Evolutionary conservation across 768 basidiomycete species (phyloP).

Genomic region (Trametes maxima): DNA sequence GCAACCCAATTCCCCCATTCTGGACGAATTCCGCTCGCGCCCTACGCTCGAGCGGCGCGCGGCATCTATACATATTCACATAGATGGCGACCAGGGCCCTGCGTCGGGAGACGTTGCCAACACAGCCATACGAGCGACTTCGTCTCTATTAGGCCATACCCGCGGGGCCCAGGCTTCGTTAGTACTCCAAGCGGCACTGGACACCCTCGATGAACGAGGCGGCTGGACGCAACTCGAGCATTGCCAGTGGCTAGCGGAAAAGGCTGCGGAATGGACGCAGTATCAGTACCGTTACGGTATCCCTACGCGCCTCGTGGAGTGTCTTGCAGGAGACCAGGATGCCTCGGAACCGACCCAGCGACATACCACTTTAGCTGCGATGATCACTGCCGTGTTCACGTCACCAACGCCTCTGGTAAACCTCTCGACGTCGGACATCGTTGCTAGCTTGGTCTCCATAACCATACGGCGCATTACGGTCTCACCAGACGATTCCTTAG

Average conservation of each 20-base stretch:
- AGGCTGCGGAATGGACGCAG: constrained; percentile 83
- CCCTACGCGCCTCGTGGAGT: constrained; percentile 82
- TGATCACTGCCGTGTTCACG: constrained; percentile 84
- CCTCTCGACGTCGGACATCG: constrained; percentile 86
- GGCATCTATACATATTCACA: constrained; percentile 84
- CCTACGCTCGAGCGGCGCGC: constrained; percentile 82
- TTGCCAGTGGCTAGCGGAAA: constrained; percentile 82
- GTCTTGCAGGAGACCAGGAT: constrained; percentile 66
- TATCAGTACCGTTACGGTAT: constrained; percentile 93
- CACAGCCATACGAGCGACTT: constrained; percentile 71
- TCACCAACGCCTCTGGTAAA: constrained; percentile 84
- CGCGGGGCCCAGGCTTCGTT: constrained; percentile 73
- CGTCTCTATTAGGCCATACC: constrained; percentile 72
- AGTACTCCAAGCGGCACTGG: constrained; percentile 73
- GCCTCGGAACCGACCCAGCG: constrained; percentile 45
- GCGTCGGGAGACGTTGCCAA: constrained; percentile 70
- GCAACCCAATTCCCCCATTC: constrained; percentile 72
- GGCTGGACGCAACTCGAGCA: constrained; percentile 72
- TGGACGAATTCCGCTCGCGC: constrained; percentile 81
- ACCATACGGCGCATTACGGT: constrained; percentile 70
- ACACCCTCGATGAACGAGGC: constrained; percentile 59
- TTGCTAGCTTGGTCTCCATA: constrained; percentile 74
- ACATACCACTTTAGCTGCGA: constrained; percentile 66
- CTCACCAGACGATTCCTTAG: constrained; percentile 61
- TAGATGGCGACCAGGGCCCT: constrained; percentile 88